These are phyloP conservation scores for Botrytis elliptica DNA, from an alignment of 2,329 filamentous ascomycete genomes.

Conservation along the genomic window DNA sequence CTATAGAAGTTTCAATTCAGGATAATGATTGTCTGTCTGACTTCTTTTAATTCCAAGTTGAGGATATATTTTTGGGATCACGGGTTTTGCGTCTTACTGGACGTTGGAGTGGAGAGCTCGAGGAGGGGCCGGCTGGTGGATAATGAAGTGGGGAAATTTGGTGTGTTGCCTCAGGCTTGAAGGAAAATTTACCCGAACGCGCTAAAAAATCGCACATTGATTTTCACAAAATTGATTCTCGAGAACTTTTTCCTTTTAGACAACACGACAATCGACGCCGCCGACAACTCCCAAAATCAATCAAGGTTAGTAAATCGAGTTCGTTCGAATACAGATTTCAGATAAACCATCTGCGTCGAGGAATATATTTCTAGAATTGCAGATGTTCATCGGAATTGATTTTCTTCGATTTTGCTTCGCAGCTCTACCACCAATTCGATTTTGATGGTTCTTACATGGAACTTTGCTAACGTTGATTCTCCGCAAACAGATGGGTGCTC, in stretches of 20 bases:
- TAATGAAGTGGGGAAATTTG: neutral
- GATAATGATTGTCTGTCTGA: neutral
- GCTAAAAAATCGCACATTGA: conserved; percentile 8
- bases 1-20: neutral
- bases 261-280: conserved; percentile 23
- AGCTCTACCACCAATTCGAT: neutral
- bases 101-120: neutral
- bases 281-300: conserved; percentile 16
- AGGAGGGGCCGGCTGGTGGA: neutral
- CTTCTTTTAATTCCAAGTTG: neutral
- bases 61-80: neutral
- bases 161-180: neutral
- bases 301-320: conserved; percentile 19
- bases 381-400: neutral
- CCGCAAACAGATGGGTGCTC: conserved; percentile 67
- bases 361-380: neutral
- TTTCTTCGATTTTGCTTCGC: neutral
- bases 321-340: neutral
- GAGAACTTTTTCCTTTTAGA: conserved; percentile 9
- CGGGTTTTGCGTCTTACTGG: neutral
- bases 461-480: neutral
- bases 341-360: neutral
- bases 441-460: neutral
- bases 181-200: conserved; percentile 9
- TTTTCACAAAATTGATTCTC: conserved; percentile 6